A percentile compares a stretch with the other conserved stretches of the same genome.
Evolutionary conservation across 2,329 filamentous ascomycete species (phyloP).

Genomic region (Talaromyces sp.): DNA sequence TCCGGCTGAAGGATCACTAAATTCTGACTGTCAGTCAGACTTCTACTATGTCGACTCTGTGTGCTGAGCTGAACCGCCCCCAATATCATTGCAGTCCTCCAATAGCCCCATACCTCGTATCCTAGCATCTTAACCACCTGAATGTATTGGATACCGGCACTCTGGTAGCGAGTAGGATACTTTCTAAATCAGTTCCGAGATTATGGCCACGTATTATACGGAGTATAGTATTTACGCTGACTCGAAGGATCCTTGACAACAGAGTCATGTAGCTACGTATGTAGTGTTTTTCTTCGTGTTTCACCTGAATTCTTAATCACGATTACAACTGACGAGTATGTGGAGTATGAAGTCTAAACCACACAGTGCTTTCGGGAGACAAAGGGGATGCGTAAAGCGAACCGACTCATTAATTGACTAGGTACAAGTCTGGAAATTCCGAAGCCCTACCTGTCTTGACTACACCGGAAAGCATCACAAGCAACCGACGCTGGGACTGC

Average conservation of each 20-base stretch:
- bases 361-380: background rate
- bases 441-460: background rate
- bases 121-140: background rate
- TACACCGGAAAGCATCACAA: background rate
- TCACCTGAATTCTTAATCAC: background rate
- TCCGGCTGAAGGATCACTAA: background rate
- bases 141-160: background rate
- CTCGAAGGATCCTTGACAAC: background rate
- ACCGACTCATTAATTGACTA: background rate
- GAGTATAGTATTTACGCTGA: background rate
- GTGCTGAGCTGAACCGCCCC: background rate
- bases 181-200: background rate
- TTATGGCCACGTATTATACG: background rate
- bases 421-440: background rate
- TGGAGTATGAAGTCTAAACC: background rate
- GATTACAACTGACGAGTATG: background rate
- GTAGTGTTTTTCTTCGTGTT: background rate
- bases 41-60: too few species aligned
- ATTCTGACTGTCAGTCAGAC: background rate
- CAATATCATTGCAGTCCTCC: background rate
- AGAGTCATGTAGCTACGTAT: background rate
- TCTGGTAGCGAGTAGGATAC: slow-evolving; percentile 6
- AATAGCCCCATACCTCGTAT: background rate
- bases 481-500: background rate
- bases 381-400: too few species aligned